Base-by-base conservation (phyloP, 1,284 basidiomycete species). In the Inonotus hispidus region DNA sequence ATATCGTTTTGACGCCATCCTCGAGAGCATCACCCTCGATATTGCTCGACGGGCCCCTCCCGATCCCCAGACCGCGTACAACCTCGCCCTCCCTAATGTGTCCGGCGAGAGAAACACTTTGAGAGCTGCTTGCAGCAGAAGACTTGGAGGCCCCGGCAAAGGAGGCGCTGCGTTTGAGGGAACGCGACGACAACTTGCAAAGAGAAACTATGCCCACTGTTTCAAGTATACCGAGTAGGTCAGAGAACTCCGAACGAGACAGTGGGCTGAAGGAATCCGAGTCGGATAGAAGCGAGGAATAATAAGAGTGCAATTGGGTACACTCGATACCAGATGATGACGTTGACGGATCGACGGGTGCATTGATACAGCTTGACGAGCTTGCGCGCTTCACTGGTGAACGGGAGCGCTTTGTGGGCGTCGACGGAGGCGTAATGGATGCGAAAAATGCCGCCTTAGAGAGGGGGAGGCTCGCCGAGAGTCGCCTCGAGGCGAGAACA, bases 161-260 rank as follows among this genome's bases (percentile, higher is more conserved):
- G 0, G 88, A 89, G 14, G 77, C 66, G 2, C 82, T 77, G 19
- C 88, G 80, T 41, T 79, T 74, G 66, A 13, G 71, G n/a, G n/a
- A n/a, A n/a, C n/a, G n/a, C n/a, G n/a, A n/a, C n/a, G n/a, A n/a
- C n/a, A n/a, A n/a, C n/a, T n/a, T 63, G 0, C 76, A 73, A 1
- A 82, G 74, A 1, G 77, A 74, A 5, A 89, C 73, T 0, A 92
- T 75, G 2, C 90, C 90, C 2, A 81, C 77, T 5, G 85, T 88
- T 71, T 92, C 90, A 38, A 92, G 74, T 59, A 92, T 74, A 23
- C 82, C 81, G 0, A 88, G 69, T 1, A 92, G 74, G 65, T 92
- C 90, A 0, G 78, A 75, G 66, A 92, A 92, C 66, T 92, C 90
- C 69, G 82, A 87, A 6, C 88, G 80, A 8, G 85, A 88, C 3